Conservation (phyloP, 2,329 filamentous ascomycete genomes). For the Aspergillus pseudonomiae region DNA sequence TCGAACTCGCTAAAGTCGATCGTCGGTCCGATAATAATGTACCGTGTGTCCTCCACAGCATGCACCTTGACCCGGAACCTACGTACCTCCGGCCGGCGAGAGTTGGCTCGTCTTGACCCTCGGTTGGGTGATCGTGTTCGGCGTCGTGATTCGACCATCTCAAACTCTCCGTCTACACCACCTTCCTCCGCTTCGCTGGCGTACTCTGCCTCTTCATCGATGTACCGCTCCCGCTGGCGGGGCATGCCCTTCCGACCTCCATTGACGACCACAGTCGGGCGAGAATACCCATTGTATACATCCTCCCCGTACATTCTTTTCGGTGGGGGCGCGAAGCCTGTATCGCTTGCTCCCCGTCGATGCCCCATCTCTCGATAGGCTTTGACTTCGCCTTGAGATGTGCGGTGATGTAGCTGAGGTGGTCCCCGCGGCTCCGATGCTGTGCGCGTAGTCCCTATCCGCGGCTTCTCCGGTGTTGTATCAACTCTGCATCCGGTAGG, state of each 20-base stretch:
- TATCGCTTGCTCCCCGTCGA: constrained; percentile 37
- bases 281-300: constrained; percentile 65
- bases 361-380: constrained; percentile 36
- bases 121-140: constrained; percentile 34
- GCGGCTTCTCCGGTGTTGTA: constrained; percentile 38
- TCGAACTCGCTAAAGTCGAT: constrained; percentile 78
- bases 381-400: constrained; percentile 27
- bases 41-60: constrained; percentile 79
- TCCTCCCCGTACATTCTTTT: constrained; percentile 48
- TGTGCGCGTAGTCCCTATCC: constrained; percentile 53
- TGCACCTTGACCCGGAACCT: constrained; percentile 93
- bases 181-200: constrained; percentile 69
- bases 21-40: constrained; percentile 78
- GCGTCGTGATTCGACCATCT: constrained; percentile 65
- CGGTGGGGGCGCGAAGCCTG: constrained; percentile 26
- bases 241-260: constrained; percentile 38
- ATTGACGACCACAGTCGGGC: constrained; percentile 50
- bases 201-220: constrained; percentile 79
- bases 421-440: constrained; percentile 56
- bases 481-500: constrained; percentile 38
- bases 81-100: constrained; percentile 63
- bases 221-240: constrained; percentile 61
- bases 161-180: constrained; percentile 75
- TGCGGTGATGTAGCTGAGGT: constrained; percentile 36
- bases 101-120: constrained; percentile 32